phyloP scores from a whole-genome alignment of 805 yeast species.

The Cyberlindnera maritima region DNA sequence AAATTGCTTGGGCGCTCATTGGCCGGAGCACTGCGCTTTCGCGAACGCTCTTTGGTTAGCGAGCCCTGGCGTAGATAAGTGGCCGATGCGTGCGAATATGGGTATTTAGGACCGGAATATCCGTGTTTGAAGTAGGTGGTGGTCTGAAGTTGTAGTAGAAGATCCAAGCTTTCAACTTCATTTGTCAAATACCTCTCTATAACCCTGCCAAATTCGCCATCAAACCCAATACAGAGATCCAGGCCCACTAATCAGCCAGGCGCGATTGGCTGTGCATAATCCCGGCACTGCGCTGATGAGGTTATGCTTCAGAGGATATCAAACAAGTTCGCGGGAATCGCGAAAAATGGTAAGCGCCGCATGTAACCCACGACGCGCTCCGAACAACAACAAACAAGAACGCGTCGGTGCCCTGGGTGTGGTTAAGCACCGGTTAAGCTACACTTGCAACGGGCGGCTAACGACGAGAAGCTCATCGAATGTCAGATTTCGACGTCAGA shows the following conservation, averaged over 20 bases:
- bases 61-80: constrained; percentile 4
- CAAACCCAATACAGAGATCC: not conserved
- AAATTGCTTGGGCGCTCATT: constrained; percentile 24
- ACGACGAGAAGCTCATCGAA: not conserved
- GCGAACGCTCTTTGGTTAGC: constrained; percentile 9
- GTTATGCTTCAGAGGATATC: constrained; percentile 2
- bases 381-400: not conserved
- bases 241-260: constrained; percentile 10
- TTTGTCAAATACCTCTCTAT: too few species aligned
- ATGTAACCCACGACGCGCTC: not conserved
- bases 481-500: constrained; percentile 32
- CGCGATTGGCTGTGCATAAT: constrained; percentile 22
- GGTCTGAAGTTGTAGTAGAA: too few species aligned
- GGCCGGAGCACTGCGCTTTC: constrained; percentile 18
- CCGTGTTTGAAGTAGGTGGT: too few species aligned
- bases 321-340: constrained; percentile 2
- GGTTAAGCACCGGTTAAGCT: not conserved
- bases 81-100: not conserved
- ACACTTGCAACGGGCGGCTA: not conserved
- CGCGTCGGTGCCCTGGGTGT: not conserved
- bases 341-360: not conserved
- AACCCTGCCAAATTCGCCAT: not conserved
- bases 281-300: not conserved
- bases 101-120: not conserved
- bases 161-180: too few species aligned